Evolutionary conservation across 805 yeast genomes (phyloP).

Genomic region (Schwanniomyces sp.): DNA sequence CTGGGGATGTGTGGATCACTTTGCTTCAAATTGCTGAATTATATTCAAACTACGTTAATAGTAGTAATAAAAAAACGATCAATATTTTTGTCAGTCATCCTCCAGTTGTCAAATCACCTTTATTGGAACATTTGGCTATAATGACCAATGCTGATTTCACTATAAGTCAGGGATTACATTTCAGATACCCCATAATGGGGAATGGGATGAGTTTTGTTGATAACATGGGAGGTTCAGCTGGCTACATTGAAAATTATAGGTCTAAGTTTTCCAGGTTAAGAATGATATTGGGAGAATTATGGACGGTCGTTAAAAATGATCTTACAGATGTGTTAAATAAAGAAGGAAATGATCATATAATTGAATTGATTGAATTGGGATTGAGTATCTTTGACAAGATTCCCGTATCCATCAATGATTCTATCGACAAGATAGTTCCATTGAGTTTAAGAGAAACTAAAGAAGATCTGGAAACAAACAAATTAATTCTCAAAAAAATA

Average conservation of each 20-base stretch:
- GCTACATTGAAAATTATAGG: conserved; percentile 56
- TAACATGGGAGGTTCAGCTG: conserved; percentile 38
- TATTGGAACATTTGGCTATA: conserved; percentile 66
- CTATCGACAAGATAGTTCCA: conserved; percentile 43
- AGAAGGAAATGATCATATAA: conserved; percentile 29
- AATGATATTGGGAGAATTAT: conserved; percentile 59
- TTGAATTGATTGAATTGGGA: conserved; percentile 52
- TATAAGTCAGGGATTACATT: conserved; percentile 70
- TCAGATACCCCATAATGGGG: conserved; percentile 66
- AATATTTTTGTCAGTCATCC: conserved; percentile 67
- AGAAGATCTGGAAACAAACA: conserved; percentile 23
- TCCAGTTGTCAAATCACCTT: conserved; percentile 68
- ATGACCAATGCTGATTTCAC: conserved; percentile 71
- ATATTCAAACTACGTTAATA: conserved; percentile 16
- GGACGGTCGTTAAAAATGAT: conserved; percentile 59
- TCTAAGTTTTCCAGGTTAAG: conserved; percentile 62
- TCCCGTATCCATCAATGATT: conserved; percentile 44
- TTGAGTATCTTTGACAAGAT: conserved; percentile 62
- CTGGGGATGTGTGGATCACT: conserved; percentile 74
- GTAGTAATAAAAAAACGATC: conserved; percentile 38
- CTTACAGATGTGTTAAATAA: conserved; percentile 42
- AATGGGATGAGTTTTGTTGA: conserved; percentile 66
- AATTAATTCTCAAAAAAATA: conserved; percentile 44
- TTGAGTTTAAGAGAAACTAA: conserved; percentile 33
- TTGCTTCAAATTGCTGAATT: conserved; percentile 69